Base-by-base conservation (phyloP, 2,329 filamentous ascomycete genomes). In the Trichothecium sympodiale region DNA sequence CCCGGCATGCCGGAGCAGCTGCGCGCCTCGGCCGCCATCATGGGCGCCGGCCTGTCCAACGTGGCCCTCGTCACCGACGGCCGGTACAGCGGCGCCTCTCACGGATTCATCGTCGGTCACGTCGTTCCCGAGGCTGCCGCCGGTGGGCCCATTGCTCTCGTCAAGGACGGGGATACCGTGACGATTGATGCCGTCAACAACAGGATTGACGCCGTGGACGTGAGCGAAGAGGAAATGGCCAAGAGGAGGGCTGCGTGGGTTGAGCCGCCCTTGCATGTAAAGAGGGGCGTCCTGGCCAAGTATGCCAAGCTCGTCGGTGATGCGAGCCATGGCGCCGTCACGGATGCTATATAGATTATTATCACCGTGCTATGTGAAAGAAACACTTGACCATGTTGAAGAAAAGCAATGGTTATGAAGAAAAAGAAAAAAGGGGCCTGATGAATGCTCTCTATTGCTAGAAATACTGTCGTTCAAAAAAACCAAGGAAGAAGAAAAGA, bases 1-100 rank as follows among this genome's bases (percentile, higher is more conserved):
- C 88, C 88, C 1, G 88, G 88, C 39, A 95, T 95, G 81, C 88
- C 87, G 23, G 88, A 95, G 64, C 89, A 94, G 69, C 67, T 95
- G 42, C 94, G 94, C 67, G 85, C 88, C n/a, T 83, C 76, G 36
- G 87, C 84, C 0, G 85, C 87, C 34, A 83, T 95, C 51, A 94
- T 94, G 85, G 88, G 88, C 36, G 85, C 86, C 5, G 83, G 82
- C 27, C 72, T 95, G 30, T 80, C 80, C 46, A 71, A 85, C 46
- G 77, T 84, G 12, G 81, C 81, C 1, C 71, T 86, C 32, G 68
- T 86, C 41, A 84, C 81, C 2, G 80, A 87, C 48, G 77, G 77
- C 1, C 75, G 83, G 28, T 88, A 86, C 67, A 82, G 76, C 8
- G 86, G 86, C 39, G 86, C 83, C 35, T 82, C 75, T 42, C 84